Percentiles rank a stretch among this genome's conserved stretches.
Conservation (phyloP, 2,329 filamentous ascomycete species). For the Dactylellina haptotyla region DNA sequence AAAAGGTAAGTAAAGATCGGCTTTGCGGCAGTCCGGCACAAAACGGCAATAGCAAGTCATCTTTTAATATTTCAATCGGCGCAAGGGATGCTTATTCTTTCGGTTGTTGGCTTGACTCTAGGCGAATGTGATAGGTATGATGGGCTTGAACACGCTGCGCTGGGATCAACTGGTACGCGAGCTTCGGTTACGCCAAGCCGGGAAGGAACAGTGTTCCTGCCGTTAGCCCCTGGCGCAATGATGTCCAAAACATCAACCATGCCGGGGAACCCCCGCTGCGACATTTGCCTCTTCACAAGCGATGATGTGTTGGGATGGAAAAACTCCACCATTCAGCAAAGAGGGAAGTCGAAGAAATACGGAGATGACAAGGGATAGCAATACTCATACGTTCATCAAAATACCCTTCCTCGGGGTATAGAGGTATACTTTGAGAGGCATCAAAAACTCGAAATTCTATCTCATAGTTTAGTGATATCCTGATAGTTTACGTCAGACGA, state of each 20-base stretch:
- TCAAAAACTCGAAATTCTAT: too few species aligned
- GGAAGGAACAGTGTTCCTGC: constrained; percentile 35
- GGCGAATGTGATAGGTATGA: too few species aligned
- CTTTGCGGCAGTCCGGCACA: neutral
- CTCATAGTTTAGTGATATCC: too few species aligned
- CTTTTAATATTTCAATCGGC: neutral
- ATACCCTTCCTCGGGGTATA: too few species aligned
- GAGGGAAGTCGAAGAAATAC: neutral
- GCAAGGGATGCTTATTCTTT: too few species aligned
- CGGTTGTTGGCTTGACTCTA: too few species aligned
- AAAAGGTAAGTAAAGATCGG: neutral
- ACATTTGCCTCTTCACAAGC: neutral
- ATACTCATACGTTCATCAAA: too few species aligned
- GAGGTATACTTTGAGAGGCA: too few species aligned
- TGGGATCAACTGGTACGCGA: too few species aligned
- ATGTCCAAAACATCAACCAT: neutral
- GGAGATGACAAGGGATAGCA: neutral
- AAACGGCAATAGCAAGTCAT: neutral
- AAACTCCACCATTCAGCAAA: constrained; percentile 48
- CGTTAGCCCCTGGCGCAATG: constrained; percentile 22
- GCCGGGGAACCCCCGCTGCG: constrained; percentile 15
- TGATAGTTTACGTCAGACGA: too few species aligned
- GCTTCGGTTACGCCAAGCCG: constrained; percentile 44
- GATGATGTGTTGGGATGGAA: constrained; percentile 16
- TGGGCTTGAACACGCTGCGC: too few species aligned